phyloP scores from a whole-genome alignment of 768 basidiomycete genomes.

The Calocera viscosa region DNA sequence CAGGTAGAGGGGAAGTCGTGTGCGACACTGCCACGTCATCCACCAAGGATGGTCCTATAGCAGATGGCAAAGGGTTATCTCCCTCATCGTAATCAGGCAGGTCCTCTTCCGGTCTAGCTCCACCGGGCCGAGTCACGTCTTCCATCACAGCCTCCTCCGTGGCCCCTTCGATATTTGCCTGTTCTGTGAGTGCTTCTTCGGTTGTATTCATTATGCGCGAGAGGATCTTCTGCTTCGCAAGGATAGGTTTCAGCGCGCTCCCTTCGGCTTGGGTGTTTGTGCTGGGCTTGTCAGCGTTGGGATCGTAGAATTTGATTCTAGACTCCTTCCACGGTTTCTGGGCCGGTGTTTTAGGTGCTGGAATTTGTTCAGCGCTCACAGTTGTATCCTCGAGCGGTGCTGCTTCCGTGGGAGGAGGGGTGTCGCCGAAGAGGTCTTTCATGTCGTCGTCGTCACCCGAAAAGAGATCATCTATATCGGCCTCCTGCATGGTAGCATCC shows the following conservation, averaged over 20 bases:
- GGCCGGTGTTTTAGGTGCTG: neutral
- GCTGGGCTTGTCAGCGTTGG: neutral
- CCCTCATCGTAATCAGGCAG: constrained; percentile 1
- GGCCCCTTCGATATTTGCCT: neutral
- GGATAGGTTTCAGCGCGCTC: neutral
- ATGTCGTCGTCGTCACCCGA: neutral
- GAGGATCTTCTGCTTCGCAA: neutral
- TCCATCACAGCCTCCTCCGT: neutral
- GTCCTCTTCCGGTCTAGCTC: neutral
- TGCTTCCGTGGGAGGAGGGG: neutral
- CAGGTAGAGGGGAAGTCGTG: neutral
- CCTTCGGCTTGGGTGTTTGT: neutral
- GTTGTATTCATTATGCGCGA: neutral
- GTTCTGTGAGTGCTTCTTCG: neutral
- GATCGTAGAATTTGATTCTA: neutral
- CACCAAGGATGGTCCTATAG: neutral
- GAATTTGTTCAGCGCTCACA: neutral
- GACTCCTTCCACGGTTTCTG: neutral
- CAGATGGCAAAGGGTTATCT: neutral
- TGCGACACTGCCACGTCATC: neutral
- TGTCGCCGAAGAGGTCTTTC: neutral
- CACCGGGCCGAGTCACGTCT: neutral
- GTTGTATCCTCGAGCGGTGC: neutral
- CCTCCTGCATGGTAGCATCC: neutral
- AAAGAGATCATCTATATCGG: neutral